Base-by-base conservation (phyloP, 1,284 basidiomycete species). In the Apiotrichum sp. region DNA sequence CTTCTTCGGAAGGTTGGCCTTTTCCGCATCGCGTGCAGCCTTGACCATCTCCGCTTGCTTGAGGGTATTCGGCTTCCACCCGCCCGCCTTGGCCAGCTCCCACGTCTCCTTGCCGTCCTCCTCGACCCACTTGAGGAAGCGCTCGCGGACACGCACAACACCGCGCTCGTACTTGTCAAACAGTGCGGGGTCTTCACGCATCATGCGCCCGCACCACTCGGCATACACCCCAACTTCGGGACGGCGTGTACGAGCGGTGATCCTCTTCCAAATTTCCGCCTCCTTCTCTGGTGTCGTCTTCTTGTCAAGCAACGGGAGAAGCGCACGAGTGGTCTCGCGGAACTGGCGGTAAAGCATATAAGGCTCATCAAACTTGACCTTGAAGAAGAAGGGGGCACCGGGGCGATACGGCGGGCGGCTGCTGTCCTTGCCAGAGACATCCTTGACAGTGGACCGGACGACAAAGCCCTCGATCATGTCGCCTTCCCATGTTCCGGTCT, bases 271-370 rank as follows among this genome's bases (percentile, higher is more conserved):
- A 1, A 72, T 58, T 14, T 67, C 66, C 0, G 60, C 64, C n/a
- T 59, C 54, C 45, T 65, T 60, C 39, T 57, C 55, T 6, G 50
- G 52, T 4, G 43, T 44, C 33, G 44, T 33, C 49, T 53, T 48
- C 9, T 33, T 16, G 16, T 53, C 43, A 34, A 71, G 55, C 3
- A 78, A 61, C 1, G 80, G 77, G 6, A 96, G 79, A 35, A 95
- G 78, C 16, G 73, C 78, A 68, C 91, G 88, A 6, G 96, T 98
- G 50, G 95, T 81, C 76, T 98, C 96, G 53, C 96, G 81, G 93
- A 93, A 98, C 71, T 97, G 90, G 50, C 96, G 86, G 76, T 98
- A 98, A 85, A 96, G 95, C 79, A 98, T 85, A 72, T 98, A 98
- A 0, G 95, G 95, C 72, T 98, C 92, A 74, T 98, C 93, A 73